A percentile compares a stretch with the other conserved stretches of the same genome.
These are phyloP conservation scores for Candida pini DNA, from an alignment of 805 yeast genomes.

Conservation along the genomic window DNA sequence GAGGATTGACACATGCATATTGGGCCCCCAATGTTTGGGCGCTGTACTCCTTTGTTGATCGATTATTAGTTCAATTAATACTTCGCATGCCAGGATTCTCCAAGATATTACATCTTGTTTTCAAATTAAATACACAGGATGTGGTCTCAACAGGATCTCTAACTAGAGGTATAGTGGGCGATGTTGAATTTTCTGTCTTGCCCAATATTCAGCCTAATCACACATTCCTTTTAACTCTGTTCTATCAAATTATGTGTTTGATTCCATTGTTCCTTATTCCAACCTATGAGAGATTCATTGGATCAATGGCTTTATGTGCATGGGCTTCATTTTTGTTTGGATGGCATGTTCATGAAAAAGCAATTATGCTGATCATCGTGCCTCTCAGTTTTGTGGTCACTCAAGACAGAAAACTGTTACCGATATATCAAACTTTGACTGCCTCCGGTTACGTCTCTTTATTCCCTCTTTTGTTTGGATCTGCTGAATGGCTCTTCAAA, in stretches of 20 bases:
- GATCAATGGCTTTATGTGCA: conserved; percentile 83
- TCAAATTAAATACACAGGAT: conserved; percentile 4
- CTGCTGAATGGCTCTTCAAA: conserved; percentile 77
- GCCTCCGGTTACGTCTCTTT: conserved; percentile 82
- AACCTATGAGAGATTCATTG: conserved; percentile 71
- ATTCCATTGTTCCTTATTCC: conserved; percentile 70
- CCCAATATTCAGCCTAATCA: conserved; percentile 75
- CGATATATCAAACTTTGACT: conserved; percentile 64
- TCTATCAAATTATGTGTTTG: conserved; percentile 74
- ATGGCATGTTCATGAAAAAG: conserved; percentile 99
- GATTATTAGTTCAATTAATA: conserved; percentile 50
- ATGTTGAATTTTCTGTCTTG: conserved; percentile 71
- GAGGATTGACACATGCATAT: conserved; percentile 96
- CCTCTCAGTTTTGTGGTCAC: conserved; percentile 79
- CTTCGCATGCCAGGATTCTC: conserved; percentile 39
- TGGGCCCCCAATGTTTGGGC: conserved; percentile 99
- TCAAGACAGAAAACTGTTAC: conserved; percentile 63
- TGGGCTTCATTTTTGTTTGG: conserved; percentile 90
- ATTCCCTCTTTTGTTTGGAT: conserved; percentile 79
- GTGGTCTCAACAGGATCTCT: conserved; percentile 12
- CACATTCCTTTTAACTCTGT: conserved; percentile 76
- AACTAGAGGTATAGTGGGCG: conserved; percentile 91
- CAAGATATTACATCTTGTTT: conserved; percentile 26
- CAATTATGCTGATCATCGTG: conserved; percentile 79
- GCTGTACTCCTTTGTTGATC: conserved; percentile 75